Base-by-base conservation (phyloP, 1,284 basidiomycete genomes). In the Ustilago vetiveriae region DNA sequence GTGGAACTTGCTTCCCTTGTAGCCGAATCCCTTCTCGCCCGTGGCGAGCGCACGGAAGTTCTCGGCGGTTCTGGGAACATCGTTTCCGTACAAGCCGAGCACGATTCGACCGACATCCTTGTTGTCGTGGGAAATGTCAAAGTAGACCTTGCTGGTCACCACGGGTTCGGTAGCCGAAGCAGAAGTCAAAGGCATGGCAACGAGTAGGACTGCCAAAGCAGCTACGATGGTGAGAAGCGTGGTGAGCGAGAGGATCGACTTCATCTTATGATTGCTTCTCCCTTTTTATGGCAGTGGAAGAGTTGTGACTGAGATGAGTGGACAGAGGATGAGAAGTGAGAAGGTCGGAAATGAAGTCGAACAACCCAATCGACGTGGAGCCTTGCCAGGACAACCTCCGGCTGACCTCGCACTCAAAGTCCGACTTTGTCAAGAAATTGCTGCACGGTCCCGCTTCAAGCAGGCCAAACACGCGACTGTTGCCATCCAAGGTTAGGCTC, bases 1-100 rank as follows among this genome's bases (percentile, higher is more conserved):
- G 72, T 72, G 88, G 86, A 90, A 90, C 62, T 84, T 85, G 49
- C 87, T 88, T 52, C 88, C 88, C 83, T 89, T 86, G 85, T 89
- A 90, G 16, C 89, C 88, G 67, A 85, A 88, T 83, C 90, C 92
- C 74, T 87, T 89, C 76, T 89, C 86, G 29, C 77, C 75, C 33
- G 72, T 73, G 29, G 73, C 72, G n/a, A 82, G 73, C 11, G 68
- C 66, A 17, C 78, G 72, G 64, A 82, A 82, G 73, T 81, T 81
- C 14, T 69, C 66, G 13, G 72, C 74, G 0, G 81, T 82, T 43
- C 59, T 71, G 40, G 81, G 81, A 4, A 75, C 78, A 13, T 64
- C 72, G 19, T 77, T 62, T 8, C 78, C 78, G 45, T 75, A 81
- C 6, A 81, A 55, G 30, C 79, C 78, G 11, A 81, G 50, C 4